These are phyloP conservation scores for Globisporangium canariense DNA, from an alignment of 352 stramenopile species.

Conservation along the genomic window DNA sequence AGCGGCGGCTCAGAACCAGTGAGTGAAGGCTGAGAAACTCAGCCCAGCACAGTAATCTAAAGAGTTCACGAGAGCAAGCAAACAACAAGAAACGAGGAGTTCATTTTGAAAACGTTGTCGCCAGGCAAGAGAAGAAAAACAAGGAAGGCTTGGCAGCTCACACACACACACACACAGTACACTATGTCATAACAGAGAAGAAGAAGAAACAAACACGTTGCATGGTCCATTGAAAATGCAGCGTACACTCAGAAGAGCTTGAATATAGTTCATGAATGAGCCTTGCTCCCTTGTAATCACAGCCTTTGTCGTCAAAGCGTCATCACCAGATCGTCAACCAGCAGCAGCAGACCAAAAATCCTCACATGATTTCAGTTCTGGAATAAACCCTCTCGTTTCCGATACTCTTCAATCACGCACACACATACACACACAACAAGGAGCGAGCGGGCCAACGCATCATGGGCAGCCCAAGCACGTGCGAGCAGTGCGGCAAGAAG, in stretches of 20 bases:
- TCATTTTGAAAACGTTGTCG: background rate
- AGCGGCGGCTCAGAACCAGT: background rate
- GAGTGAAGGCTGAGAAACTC: background rate
- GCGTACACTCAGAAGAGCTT: too few species aligned
- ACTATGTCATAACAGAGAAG: background rate
- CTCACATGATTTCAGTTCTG: too few species aligned
- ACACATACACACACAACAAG: background rate
- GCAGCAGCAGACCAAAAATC: too few species aligned
- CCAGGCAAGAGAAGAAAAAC: background rate
- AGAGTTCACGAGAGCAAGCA: background rate
- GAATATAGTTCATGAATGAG: too few species aligned
- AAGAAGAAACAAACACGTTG: background rate
- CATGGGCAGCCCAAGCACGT: background rate
- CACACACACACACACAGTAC: background rate
- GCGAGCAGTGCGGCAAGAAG: conserved; percentile 55
- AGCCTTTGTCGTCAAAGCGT: too few species aligned
- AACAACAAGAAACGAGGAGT: background rate
- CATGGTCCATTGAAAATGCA: too few species aligned
- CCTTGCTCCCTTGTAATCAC: too few species aligned
- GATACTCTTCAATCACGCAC: conserved; percentile 2
- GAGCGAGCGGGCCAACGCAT: background rate
- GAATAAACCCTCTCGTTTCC: conserved; percentile 3
- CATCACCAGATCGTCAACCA: too few species aligned
- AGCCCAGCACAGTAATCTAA: background rate
- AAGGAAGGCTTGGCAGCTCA: background rate